A percentile compares a stretch with the other conserved stretches of the same genome.
These are phyloP conservation scores for Camellia japonica DNA, from an alignment of 148 eudicot genomes.

Conservation along the genomic window DNA sequence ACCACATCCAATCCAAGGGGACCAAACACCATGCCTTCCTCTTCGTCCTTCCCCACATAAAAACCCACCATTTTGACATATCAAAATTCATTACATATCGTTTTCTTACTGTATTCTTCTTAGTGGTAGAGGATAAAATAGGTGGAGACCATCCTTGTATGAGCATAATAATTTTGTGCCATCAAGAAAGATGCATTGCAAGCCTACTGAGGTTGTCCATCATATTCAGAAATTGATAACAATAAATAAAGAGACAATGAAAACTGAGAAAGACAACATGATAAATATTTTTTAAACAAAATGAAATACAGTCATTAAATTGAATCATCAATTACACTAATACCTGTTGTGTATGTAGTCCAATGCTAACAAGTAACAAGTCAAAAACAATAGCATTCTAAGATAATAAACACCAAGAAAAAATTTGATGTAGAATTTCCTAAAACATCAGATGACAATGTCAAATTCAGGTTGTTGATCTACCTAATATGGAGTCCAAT, in stretches of 20 bases:
- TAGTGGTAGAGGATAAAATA: background rate
- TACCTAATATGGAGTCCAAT: constrained; percentile 55
- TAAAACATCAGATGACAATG: constrained; percentile 7
- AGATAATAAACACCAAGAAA: background rate
- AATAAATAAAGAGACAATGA: background rate
- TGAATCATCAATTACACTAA: background rate
- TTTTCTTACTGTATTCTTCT: background rate
- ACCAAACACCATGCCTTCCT: too few relatives aligned
- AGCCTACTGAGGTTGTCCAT: background rate
- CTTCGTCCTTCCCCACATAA: too few relatives aligned
- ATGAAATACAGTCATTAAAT: background rate
- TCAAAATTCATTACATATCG: background rate
- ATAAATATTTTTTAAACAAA: background rate
- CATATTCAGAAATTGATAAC: background rate
- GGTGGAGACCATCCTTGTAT: background rate
- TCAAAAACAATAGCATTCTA: background rate
- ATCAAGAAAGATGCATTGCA: background rate
- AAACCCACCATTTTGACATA: background rate
- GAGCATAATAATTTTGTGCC: too few relatives aligned
- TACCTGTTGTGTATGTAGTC: background rate
- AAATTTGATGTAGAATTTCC: background rate
- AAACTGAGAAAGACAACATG: background rate
- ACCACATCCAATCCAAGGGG: too few relatives aligned
- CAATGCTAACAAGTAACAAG: background rate
- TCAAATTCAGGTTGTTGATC: background rate